Evolutionary conservation across 129 eudicot species (phyloP).

Genomic region (Lactuca saligna): DNA sequence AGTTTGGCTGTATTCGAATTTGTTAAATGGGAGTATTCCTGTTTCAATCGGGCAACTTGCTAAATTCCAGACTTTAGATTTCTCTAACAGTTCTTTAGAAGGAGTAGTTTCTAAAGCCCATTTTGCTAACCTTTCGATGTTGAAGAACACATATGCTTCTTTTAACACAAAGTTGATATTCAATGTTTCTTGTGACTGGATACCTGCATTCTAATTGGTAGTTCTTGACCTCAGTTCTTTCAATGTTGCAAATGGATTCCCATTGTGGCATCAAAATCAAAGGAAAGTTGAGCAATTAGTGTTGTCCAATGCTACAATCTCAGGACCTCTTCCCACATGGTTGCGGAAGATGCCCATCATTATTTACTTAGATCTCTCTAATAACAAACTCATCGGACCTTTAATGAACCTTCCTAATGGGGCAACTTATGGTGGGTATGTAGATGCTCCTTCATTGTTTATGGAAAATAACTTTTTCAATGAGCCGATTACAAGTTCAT

Average conservation of each 20-base stretch:
- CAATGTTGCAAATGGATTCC: no score
- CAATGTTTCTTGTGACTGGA: no score
- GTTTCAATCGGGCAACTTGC: slow-evolving; percentile 9
- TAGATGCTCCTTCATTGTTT: no score
- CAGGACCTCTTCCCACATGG: no score
- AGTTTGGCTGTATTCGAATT: no score
- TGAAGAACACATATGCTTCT: neutral
- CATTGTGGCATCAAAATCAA: neutral
- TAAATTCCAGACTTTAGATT: neutral
- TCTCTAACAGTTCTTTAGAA: slow-evolving; percentile 9
- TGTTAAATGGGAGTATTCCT: slow-evolving; percentile 18
- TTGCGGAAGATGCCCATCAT: neutral
- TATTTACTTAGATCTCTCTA: slow-evolving; percentile 6
- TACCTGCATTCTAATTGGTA: no score
- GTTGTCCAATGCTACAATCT: neutral
- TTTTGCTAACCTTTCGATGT: slow-evolving; percentile 3
- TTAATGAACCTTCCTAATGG: neutral
- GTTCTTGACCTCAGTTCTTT: no score
- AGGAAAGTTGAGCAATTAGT: neutral
- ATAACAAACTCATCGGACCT: slow-evolving; percentile 12
- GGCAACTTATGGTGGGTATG: neutral
- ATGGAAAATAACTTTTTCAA: slow-evolving; percentile 14
- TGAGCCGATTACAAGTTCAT: neutral
- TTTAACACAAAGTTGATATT: no score
- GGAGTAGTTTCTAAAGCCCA: slow-evolving; percentile 19